These are phyloP conservation scores for Eimeria tenella DNA, from an alignment of 169 alveolate species.

Conservation along the genomic window DNA sequence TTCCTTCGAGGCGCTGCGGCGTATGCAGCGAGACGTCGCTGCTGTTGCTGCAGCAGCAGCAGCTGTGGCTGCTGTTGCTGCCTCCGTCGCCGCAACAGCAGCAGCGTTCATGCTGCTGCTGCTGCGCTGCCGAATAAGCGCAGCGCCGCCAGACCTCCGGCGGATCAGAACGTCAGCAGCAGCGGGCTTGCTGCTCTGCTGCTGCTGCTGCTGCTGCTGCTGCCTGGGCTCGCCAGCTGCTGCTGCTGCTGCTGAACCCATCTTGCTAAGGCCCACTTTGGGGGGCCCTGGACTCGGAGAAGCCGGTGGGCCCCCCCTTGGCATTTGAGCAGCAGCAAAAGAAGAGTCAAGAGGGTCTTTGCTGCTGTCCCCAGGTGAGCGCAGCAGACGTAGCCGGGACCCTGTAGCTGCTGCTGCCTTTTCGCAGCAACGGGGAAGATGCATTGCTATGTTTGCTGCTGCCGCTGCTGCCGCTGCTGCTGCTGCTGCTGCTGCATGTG, in stretches of 20 bases:
- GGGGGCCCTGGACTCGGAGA: constrained; percentile 76
- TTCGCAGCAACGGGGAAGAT: no score
- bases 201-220: constrained; percentile 1
- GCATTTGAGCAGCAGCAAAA: constrained; percentile 61
- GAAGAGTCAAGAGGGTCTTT: neutral
- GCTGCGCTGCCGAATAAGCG: constrained; percentile 1
- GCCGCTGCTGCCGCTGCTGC: no score
- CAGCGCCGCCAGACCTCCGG: constrained; percentile 29
- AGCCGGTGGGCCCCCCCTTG: constrained; percentile 73
- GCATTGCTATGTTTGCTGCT: no score
- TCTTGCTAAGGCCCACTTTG: constrained; percentile 68
- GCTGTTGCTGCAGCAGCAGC: constrained; percentile 38
- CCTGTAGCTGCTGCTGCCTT: no score
- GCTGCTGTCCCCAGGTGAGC: no score
- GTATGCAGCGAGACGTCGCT: neutral
- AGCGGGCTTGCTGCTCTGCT: neutral
- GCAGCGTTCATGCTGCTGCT: neutral
- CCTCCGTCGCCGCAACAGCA: neutral
- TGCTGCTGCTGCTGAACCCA: neutral
- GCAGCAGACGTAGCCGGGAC: no score
- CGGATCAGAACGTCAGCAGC: neutral
- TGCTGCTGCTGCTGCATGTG: no score
- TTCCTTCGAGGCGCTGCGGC: constrained; percentile 12
- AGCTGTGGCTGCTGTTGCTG: neutral
- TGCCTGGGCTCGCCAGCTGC: neutral